Percentiles rank a stretch among this genome's conserved stretches.
Conservation (phyloP, 2,329 filamentous ascomycete genomes). For the Botryotinia calthae region DNA sequence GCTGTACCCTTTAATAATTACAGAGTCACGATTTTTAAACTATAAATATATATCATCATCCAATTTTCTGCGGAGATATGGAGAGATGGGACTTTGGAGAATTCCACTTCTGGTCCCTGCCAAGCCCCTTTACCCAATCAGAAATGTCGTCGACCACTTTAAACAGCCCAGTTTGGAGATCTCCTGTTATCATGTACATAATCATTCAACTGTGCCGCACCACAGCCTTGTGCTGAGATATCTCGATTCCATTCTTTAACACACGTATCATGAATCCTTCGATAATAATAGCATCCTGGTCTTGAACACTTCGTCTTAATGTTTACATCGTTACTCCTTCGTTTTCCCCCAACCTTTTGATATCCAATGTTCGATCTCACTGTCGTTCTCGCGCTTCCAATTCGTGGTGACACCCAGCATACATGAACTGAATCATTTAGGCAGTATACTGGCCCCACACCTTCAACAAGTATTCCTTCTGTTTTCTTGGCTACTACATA, state of each 20-base stretch:
- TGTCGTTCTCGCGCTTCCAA: not conserved
- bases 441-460: not conserved
- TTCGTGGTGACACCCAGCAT: not conserved
- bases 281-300: not conserved
- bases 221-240: constrained; percentile 12
- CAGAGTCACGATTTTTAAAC: no score
- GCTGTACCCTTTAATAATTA: no score
- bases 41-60: not conserved
- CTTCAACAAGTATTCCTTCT: not conserved
- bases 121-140: not conserved
- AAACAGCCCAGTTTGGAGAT: not conserved
- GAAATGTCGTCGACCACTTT: not conserved
- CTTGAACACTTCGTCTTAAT: not conserved
- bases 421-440: constrained; percentile 10
- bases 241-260: not conserved
- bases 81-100: not conserved
- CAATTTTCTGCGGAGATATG: not conserved
- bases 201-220: constrained; percentile 3
- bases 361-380: not conserved
- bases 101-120: constrained; percentile 1
- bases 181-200: not conserved
- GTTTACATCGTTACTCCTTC: not conserved
- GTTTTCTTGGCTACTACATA: not conserved
- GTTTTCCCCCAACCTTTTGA: not conserved
- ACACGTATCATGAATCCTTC: constrained; percentile 4